Base-by-base conservation (phyloP, 108 stramenopile species). In the Nitzschia inconspicua region DNA sequence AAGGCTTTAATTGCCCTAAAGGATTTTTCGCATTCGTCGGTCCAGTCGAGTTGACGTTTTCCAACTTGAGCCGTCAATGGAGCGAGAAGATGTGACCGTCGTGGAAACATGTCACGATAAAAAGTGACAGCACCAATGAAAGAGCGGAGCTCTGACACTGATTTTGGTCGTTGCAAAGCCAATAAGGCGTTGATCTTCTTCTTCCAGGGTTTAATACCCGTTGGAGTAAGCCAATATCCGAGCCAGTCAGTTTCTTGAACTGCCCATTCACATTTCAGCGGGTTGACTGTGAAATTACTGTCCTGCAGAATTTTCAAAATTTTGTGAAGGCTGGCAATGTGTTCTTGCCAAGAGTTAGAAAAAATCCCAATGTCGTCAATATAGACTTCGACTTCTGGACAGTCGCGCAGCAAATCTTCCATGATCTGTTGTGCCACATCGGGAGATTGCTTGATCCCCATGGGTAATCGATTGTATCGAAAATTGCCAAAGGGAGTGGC, bases 391-490 rank as follows among this genome's bases (percentile, higher is more conserved):
- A 36, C 28, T 3, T 66, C 70, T 10, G 70, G 20, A 29, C 41
- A n/a, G n/a, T 41, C 61, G 3, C 50, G 16, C 4, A 76, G 28
- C 14, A 76, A n/a, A 44, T 53, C 34, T 55, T 73, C 68, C 64
- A 81, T 77, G 4, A 57, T 47, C 39, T 61, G 44, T 47, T 80
- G 79, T 14, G 60, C 71, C 44, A 79, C 49, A 60, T 79, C 76
- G 37, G 82, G 78, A n/a, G 72, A 47, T 31, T 65, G 46, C 44
- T 58, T 64, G 3, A 77, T 14, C 0, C 80, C 80, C 79, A 80
- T 80, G 24, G 79, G 75, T 18, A 82, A 36, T 13, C 73, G 14
- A 2, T 55, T 35, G 40, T 79, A 79, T 18, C 44, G 24, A 36
- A 52, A 73, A 16, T 53, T 63, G 22, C 78, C 83, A 55, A 71